Conservation (phyloP, 306 rosid genomes). For the Benincasa hispida region DNA sequence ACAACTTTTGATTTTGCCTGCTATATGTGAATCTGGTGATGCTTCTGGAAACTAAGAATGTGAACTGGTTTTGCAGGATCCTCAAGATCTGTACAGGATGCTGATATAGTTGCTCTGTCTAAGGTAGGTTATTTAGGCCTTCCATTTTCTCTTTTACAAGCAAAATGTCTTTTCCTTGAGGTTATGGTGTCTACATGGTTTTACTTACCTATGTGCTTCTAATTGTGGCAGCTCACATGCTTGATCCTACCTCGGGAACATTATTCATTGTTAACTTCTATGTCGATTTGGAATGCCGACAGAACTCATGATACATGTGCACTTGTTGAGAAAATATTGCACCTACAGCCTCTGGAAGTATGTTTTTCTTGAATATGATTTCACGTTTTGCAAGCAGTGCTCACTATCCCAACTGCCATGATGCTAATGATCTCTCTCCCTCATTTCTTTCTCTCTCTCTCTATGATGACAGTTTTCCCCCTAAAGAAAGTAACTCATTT, state of each 20-base stretch:
- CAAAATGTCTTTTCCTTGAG: background rate
- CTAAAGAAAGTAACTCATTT: background rate
- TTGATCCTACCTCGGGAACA: constrained; percentile 61
- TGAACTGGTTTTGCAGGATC: constrained; percentile 33
- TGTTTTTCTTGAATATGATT: constrained; percentile 1
- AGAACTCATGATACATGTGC: constrained; percentile 53
- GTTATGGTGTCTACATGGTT: background rate
- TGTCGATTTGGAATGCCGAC: constrained; percentile 82
- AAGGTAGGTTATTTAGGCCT: constrained; percentile 34
- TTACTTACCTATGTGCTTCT: constrained; percentile 19
- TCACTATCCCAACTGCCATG: background rate
- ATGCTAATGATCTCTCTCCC: background rate
- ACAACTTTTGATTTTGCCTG: background rate
- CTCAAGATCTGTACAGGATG: constrained; percentile 40
- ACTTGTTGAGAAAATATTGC: constrained; percentile 72
- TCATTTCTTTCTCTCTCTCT: background rate
- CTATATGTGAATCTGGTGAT: background rate
- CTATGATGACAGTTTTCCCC: background rate
- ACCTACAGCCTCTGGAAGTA: constrained; percentile 86
- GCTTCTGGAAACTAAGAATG: background rate
- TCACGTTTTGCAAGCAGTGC: background rate
- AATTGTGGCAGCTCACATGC: constrained; percentile 63
- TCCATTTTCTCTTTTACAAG: background rate
- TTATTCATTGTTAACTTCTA: constrained; percentile 48
- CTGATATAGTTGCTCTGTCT: constrained; percentile 63